These are phyloP conservation scores for Lachnellula arida DNA, from an alignment of 2,329 filamentous ascomycete genomes.

Conservation along the genomic window DNA sequence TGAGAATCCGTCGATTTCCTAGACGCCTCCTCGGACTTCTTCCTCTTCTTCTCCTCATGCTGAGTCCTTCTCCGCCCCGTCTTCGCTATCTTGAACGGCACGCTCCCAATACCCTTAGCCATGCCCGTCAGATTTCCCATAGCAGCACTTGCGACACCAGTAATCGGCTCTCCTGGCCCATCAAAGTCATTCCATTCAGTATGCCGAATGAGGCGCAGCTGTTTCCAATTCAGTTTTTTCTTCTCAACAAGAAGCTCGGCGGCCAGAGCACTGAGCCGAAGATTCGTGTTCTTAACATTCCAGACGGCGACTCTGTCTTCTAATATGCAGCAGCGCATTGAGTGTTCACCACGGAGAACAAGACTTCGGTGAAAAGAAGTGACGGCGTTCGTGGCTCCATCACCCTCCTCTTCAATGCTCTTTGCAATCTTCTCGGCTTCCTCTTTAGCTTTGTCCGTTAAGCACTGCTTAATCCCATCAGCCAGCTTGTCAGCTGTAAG, in stretches of 20 bases:
- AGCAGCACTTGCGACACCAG: constrained; percentile 58
- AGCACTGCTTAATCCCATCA: constrained; percentile 65
- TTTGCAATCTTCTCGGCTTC: constrained; percentile 57
- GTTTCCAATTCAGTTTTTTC: constrained; percentile 58
- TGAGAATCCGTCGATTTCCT: not conserved
- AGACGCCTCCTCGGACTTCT: constrained; percentile 14
- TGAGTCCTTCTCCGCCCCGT: constrained; percentile 50
- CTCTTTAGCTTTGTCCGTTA: constrained; percentile 54
- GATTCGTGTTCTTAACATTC: constrained; percentile 55
- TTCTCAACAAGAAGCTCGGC: constrained; percentile 59
- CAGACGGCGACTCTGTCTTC: constrained; percentile 60
- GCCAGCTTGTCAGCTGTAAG: constrained; percentile 59
- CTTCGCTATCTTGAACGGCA: constrained; percentile 58
- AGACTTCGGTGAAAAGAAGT: constrained; percentile 60
- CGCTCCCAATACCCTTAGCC: constrained; percentile 57
- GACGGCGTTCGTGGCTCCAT: constrained; percentile 67
- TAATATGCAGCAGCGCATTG: constrained; percentile 63
- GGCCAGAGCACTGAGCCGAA: constrained; percentile 59
- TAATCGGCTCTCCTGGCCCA: constrained; percentile 68
- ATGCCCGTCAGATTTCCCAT: constrained; percentile 54
- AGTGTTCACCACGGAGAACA: constrained; percentile 44
- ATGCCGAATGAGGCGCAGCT: constrained; percentile 59
- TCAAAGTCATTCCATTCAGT: constrained; percentile 75
- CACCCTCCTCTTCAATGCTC: constrained; percentile 56
- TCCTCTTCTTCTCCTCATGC: constrained; percentile 38